phyloP scores from a whole-genome alignment of 768 basidiomycete genomes.

The Zangia roseola region DNA sequence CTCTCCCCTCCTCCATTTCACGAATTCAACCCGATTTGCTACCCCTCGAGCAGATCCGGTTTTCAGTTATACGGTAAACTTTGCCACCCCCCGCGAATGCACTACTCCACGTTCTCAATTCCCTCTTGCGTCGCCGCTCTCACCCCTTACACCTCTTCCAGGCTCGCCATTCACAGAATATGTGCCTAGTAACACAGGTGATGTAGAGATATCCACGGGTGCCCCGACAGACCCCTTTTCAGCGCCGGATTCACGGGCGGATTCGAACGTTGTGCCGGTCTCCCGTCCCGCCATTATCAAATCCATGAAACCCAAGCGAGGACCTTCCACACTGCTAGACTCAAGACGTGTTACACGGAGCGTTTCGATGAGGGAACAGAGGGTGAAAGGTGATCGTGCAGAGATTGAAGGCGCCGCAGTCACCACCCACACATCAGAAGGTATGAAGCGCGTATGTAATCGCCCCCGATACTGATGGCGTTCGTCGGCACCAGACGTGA shows the following conservation, averaged over 20 bases:
- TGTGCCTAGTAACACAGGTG: neutral
- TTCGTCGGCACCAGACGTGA: slow-evolving; percentile 1
- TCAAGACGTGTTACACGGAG: slow-evolving; percentile 29
- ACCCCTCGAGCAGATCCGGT: slow-evolving; percentile 8
- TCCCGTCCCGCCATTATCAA: slow-evolving; percentile 2
- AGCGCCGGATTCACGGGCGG: neutral
- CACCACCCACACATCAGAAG: neutral
- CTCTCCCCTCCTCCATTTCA: slow-evolving; percentile 23
- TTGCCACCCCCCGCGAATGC: slow-evolving; percentile 25
- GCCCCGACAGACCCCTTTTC: neutral
- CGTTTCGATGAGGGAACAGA: slow-evolving; percentile 25
- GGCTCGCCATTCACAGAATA: slow-evolving; percentile 39
- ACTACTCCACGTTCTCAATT: neutral
- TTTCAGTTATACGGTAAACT: slow-evolving; percentile 27
- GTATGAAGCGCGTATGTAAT: neutral
- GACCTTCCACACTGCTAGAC: slow-evolving; percentile 7
- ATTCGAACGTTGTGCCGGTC: neutral
- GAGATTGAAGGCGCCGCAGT: neutral
- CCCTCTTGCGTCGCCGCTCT: slow-evolving; percentile 28
- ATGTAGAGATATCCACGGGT: neutral
- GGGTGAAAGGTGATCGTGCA: neutral
- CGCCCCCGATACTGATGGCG: neutral
- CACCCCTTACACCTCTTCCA: slow-evolving; percentile 52
- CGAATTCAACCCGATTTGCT: slow-evolving; percentile 10
- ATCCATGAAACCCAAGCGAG: slow-evolving; percentile 19